Conservation (phyloP, 108 stramenopile species). For the Skeletonema tropicum region DNA sequence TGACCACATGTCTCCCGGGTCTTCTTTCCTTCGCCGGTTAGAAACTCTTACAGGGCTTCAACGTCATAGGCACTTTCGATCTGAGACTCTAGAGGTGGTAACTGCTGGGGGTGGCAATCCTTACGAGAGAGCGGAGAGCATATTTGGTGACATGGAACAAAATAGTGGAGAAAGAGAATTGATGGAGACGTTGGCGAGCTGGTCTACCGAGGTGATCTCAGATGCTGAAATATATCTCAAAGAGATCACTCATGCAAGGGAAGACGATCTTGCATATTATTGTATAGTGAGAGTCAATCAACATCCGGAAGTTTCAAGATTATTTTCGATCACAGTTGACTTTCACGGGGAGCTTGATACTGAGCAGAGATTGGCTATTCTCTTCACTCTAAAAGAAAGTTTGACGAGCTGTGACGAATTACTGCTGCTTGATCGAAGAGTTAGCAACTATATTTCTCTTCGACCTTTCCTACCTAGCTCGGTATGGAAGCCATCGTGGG, state of each 20-base stretch:
- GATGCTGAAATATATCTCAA: constrained; percentile 58
- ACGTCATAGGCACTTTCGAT: constrained; percentile 69
- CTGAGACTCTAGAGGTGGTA: constrained; percentile 72
- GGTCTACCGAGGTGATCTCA: constrained; percentile 67
- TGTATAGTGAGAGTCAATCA: constrained; percentile 56
- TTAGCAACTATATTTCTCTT: constrained; percentile 57
- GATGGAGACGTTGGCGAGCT: constrained; percentile 48
- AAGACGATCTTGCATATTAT: constrained; percentile 59
- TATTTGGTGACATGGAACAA: constrained; percentile 60
- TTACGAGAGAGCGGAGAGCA: constrained; percentile 39
- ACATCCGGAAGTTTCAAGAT: constrained; percentile 39
- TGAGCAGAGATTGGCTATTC: constrained; percentile 41
- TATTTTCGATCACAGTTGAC: constrained; percentile 59
- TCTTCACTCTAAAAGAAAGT: constrained; percentile 46
- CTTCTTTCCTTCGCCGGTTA: constrained; percentile 62
- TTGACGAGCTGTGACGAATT: constrained; percentile 43
- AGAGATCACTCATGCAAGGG: constrained; percentile 16
- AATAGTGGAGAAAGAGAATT: constrained; percentile 68
- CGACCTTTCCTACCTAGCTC: constrained; percentile 12
- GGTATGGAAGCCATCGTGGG: constrained; percentile 27
- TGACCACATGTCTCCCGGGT: constrained; percentile 44
- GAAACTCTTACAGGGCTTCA: constrained; percentile 55
- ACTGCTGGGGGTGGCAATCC: constrained; percentile 48
- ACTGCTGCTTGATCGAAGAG: constrained; percentile 58
- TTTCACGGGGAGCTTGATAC: constrained; percentile 66